Conservation (phyloP, 2,329 filamentous ascomycete species). For the Penicillium paneum region DNA sequence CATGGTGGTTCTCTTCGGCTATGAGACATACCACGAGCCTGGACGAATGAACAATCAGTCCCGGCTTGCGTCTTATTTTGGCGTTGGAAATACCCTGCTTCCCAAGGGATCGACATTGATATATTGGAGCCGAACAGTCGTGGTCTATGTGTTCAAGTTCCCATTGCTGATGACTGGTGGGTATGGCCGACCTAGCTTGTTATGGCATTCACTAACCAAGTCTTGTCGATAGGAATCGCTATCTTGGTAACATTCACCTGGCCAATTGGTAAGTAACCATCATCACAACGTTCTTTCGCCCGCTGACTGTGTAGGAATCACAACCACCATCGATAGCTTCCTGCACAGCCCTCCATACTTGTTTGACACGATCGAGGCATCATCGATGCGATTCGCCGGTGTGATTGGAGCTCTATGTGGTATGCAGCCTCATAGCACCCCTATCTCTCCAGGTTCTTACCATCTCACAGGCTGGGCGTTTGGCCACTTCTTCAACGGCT, state of each 20-base stretch:
- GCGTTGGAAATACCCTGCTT: conserved; percentile 30
- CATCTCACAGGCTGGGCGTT: conserved; percentile 27
- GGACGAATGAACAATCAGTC: conserved; percentile 9
- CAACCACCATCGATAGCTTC: conserved; percentile 35
- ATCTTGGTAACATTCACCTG: conserved; percentile 39
- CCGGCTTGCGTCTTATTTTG: conserved; percentile 29
- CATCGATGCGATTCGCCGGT: conserved; percentile 38
- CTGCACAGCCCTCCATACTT: conserved; percentile 35
- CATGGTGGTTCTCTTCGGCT: conserved; percentile 33
- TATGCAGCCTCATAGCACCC: conserved; percentile 7
- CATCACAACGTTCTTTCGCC: not conserved
- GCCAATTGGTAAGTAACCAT: conserved; percentile 33
- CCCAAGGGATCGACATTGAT: conserved; percentile 26
- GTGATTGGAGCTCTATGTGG: conserved; percentile 34
- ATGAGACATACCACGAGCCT: conserved; percentile 34
- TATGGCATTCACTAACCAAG: not conserved
- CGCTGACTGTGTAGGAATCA: conserved; percentile 27
- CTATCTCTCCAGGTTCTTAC: not conserved
- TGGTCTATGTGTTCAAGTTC: conserved; percentile 31
- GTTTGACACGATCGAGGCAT: conserved; percentile 34
- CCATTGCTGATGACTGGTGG: conserved; percentile 30
- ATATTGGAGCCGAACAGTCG: conserved; percentile 24
- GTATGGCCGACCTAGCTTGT: not conserved
- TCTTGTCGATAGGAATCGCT: conserved; percentile 20
- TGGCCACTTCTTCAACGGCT: conserved; percentile 38